A percentile compares a stretch with the other conserved stretches of the same genome.
These are phyloP conservation scores for Xylariaceae sp. DNA, from an alignment of 2,329 filamentous ascomycete species.

Conservation along the genomic window DNA sequence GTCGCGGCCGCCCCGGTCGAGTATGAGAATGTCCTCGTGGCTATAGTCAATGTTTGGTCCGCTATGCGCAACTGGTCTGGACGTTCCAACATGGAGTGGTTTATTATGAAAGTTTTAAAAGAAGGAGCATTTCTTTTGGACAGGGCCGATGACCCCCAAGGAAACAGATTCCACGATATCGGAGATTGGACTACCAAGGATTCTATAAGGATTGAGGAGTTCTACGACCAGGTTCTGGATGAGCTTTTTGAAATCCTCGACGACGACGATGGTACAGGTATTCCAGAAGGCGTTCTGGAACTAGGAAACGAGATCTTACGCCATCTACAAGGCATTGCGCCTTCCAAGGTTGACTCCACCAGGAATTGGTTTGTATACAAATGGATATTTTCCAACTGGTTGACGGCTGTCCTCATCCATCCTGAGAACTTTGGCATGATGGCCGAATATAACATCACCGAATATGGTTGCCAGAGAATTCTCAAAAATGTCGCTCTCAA, in stretches of 20 bases:
- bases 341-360: conserved; percentile 69
- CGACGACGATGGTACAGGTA: conserved; percentile 81
- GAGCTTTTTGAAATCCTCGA: conserved; percentile 86
- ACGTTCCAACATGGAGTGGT: conserved; percentile 88
- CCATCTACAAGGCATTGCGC: conserved; percentile 70
- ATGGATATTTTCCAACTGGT: conserved; percentile 90
- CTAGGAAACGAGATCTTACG: conserved; percentile 83
- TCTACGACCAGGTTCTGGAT: conserved; percentile 82
- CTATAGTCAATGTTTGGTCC: conserved; percentile 87
- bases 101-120: conserved; percentile 92
- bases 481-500: conserved; percentile 80
- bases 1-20: conserved; percentile 67
- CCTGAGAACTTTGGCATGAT: conserved; percentile 84
- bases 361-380: conserved; percentile 85
- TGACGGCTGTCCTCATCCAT: conserved; percentile 83
- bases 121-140: conserved; percentile 91
- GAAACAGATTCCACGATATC: conserved; percentile 69
- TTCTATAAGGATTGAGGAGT: conserved; percentile 83
- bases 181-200: conserved; percentile 79
- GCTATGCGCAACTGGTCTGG: conserved; percentile 89
- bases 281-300: conserved; percentile 84
- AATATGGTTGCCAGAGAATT: conserved; percentile 85
- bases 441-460: conserved; percentile 89
- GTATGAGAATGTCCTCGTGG: conserved; percentile 71
- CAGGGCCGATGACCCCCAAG: conserved; percentile 79